Evolutionary conservation across 2,329 filamentous ascomycete species (phyloP), one percentile per base, ranked within the genome.

Genomic region (Fusarium buharicum): DNA sequence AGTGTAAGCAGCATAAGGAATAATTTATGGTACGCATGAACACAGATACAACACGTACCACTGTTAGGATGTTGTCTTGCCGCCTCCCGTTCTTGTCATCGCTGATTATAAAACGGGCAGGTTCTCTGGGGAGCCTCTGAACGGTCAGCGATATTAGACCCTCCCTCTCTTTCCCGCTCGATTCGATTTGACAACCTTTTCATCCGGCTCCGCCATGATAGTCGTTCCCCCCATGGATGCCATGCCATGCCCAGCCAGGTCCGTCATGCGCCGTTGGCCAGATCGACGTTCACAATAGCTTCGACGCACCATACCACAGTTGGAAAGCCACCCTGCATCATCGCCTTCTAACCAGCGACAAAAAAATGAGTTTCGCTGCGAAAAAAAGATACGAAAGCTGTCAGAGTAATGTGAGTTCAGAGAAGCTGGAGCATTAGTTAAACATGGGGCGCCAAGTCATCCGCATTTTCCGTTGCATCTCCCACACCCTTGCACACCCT

Each of bases 401-500:
- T 55, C 36, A 43, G 41, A 54, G 58, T 43, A 59, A 40, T 50
- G 39, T 44, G 58, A 55, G 40, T 54, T 51, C 55, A 31, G 45
- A 43, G 48, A 60, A 50, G 52, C 50, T 44, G 48, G 50, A 62
- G 54, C 64, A 52, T 56, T 51, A 24, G 22, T 24, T 24, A 50
- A 65, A 45, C 56, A 56, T 59, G 65, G 65, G 64, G 55, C 59
- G 61, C 67, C 68, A 70, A 54, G 64, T 69, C 68, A 72, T 71
- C 69, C 64, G 62, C 62, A 68, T 70, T 68, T 68, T 55, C 66
- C 60, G 64, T 67, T 61, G 50, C 68, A 62, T 68, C 59, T 62
- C 60, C 50, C 62, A 66, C 68, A 69, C 65, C 62, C 58, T 63
- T 66, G 50, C 53, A 66, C 62, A 50, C 69, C 65, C 59, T 54